phyloP scores from a whole-genome alignment of 2,329 filamentous ascomycete genomes.

The Hymenoscyphus albidus region DNA sequence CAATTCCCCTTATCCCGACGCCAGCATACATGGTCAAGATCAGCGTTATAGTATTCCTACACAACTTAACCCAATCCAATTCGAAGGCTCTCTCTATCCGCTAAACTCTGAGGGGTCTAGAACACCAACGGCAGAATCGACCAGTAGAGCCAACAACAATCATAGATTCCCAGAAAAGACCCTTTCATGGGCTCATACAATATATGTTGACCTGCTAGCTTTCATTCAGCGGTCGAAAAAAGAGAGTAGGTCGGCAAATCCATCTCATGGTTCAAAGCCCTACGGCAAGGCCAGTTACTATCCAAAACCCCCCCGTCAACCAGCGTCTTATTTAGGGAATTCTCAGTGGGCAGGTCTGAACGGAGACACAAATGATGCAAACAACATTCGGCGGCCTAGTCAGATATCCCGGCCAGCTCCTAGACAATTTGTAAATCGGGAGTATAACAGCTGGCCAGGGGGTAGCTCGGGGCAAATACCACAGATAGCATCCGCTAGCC shows the following conservation, averaged over 20 bases:
- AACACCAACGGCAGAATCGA: constrained; percentile 25
- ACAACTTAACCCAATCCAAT: constrained; percentile 9
- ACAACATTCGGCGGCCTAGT: constrained; percentile 2
- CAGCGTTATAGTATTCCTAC: constrained; percentile 8
- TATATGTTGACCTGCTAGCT: constrained; percentile 67
- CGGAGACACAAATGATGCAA: constrained; percentile 8
- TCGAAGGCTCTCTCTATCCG: constrained; percentile 11
- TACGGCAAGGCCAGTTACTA: constrained; percentile 51
- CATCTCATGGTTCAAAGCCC: constrained; percentile 34
- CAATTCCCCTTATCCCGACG: constrained; percentile 10
- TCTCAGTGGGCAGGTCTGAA: constrained; percentile 21
- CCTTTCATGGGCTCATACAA: constrained; percentile 65
- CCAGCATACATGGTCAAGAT: constrained; percentile 7
- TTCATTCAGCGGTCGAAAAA: constrained; percentile 60
- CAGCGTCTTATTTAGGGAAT: constrained; percentile 25
- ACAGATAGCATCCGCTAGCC: constrained; percentile 17
- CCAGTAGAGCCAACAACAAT: constrained; percentile 30
- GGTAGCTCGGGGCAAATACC: constrained; percentile 15
- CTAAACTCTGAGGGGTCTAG: constrained; percentile 21
- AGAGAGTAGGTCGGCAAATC: constrained; percentile 38
- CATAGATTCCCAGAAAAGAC: constrained; percentile 64
- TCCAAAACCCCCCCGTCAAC: constrained; percentile 43
- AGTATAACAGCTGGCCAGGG: constrained; percentile 19
- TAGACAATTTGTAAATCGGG: constrained; percentile 7
- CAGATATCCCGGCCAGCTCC: constrained; percentile 3